A percentile compares a stretch with the other conserved stretches of the same genome.
phyloP scores from a whole-genome alignment of 2,329 filamentous ascomycete species.

The Exophiala alcalophila region DNA sequence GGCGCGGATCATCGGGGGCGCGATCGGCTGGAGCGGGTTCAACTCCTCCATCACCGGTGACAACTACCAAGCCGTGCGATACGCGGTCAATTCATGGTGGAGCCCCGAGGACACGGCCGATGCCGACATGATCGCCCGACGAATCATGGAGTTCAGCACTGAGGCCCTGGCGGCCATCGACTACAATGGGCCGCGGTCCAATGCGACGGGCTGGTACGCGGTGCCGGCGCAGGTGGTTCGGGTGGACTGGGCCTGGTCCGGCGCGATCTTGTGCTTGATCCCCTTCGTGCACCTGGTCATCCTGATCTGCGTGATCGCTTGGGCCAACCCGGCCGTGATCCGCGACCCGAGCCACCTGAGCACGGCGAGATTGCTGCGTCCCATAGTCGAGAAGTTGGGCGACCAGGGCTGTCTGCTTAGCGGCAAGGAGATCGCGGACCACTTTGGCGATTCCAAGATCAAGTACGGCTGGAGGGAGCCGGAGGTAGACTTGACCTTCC shows the following conservation, averaged over 20 bases:
- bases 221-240: conserved; percentile 76
- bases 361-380: conserved; percentile 26
- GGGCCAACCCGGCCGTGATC: conserved; percentile 30
- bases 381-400: conserved; percentile 28
- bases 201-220: conserved; percentile 86
- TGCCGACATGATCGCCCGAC: conserved; percentile 10
- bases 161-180: conserved; percentile 29
- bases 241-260: conserved; percentile 56
- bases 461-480: conserved; percentile 29
- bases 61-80: conserved; percentile 21
- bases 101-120: conserved; percentile 13
- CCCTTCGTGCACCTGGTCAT: conserved; percentile 25
- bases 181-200: conserved; percentile 25
- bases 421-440: conserved; percentile 27
- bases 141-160: conserved; percentile 26
- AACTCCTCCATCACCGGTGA: conserved; percentile 13
- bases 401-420: conserved; percentile 27
- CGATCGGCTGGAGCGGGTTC: conserved; percentile 29
- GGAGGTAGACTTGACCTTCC: conserved; percentile 6
- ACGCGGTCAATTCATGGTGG: conserved; percentile 23
- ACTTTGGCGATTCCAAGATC: conserved; percentile 23
- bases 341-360: conserved; percentile 27
- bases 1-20: conserved; percentile 26
- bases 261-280: conserved; percentile 24
- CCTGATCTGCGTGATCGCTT: conserved; percentile 25